Conservation (phyloP, 106 monocot genomes). For the Narthecium ossifragum region DNA sequence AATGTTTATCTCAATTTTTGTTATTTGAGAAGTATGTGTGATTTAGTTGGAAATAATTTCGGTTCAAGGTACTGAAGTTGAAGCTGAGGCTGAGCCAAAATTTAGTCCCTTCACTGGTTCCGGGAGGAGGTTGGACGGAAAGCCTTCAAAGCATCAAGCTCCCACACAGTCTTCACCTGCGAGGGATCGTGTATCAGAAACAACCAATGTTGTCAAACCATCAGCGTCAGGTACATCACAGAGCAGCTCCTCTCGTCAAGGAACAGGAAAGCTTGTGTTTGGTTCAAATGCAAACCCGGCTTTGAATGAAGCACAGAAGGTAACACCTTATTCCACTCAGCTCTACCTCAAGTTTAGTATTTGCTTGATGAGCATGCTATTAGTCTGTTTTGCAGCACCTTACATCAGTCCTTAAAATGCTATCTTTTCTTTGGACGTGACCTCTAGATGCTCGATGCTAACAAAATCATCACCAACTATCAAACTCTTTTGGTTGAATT, state of each 20-base stretch:
- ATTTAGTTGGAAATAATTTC: too few relatives aligned
- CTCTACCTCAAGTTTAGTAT: not conserved
- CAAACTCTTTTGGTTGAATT: not conserved
- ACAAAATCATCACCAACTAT: not conserved
- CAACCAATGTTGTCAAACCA: slow-evolving; percentile 28
- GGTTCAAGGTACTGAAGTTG: slow-evolving; percentile 28
- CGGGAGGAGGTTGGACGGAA: slow-evolving; percentile 82
- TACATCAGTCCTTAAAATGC: not conserved
- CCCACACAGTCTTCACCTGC: slow-evolving; percentile 17
- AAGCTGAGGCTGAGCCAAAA: slow-evolving; percentile 38
- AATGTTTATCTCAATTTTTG: not conserved
- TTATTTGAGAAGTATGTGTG: too few relatives aligned
- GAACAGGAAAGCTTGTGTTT: slow-evolving; percentile 78
- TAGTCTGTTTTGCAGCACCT: not conserved
- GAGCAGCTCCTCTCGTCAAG: slow-evolving; percentile 29
- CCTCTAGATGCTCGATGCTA: not conserved
- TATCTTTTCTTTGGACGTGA: not conserved
- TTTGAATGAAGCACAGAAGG: slow-evolving; percentile 43
- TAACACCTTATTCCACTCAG: not conserved
- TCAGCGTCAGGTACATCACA: slow-evolving; percentile 24
- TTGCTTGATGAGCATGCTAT: not conserved
- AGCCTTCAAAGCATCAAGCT: slow-evolving; percentile 36
- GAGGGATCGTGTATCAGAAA: slow-evolving; percentile 18
- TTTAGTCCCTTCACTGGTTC: slow-evolving; percentile 78
- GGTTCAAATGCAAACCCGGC: slow-evolving; percentile 41